phyloP scores from a whole-genome alignment of 805 yeast species.

The Metschnikowia rubicola region DNA sequence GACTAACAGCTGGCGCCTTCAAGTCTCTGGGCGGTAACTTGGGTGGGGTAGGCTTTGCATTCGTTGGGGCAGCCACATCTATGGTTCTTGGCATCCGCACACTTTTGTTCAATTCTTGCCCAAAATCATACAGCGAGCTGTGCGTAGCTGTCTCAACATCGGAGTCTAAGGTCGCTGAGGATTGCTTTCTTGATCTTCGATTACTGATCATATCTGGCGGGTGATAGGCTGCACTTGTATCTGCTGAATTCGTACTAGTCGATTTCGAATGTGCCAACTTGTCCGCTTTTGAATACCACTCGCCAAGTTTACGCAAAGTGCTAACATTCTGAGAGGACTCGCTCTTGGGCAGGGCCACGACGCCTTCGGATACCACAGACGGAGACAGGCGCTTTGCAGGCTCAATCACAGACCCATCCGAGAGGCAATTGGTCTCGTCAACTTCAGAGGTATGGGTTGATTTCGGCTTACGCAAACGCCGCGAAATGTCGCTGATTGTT shows the following conservation, averaged over 20 bases:
- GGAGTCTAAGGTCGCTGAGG: constrained; percentile 13
- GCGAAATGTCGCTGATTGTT: constrained; percentile 15
- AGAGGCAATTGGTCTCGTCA: constrained; percentile 24
- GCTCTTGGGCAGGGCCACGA: not conserved
- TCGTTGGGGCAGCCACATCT: constrained; percentile 4
- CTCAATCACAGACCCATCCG: constrained; percentile 27
- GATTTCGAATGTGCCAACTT: constrained; percentile 8
- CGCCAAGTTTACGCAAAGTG: constrained; percentile 47
- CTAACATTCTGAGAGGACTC: not conserved
- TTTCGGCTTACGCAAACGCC: constrained; percentile 20
- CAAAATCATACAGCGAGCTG: constrained; percentile 15
- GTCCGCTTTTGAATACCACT: constrained; percentile 61
- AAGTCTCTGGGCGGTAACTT: constrained; percentile 6
- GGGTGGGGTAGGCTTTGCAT: constrained; percentile 2
- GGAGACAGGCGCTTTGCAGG: constrained; percentile 4
- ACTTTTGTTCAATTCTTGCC: constrained; percentile 7
- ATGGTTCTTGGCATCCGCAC: constrained; percentile 7
- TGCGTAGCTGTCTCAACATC: constrained; percentile 10
- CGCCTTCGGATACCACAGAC: not conserved
- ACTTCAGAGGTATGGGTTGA: constrained; percentile 22
- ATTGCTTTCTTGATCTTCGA: constrained; percentile 39
- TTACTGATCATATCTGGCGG: constrained; percentile 71
- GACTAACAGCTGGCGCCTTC: not conserved
- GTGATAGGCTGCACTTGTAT: constrained; percentile 21
- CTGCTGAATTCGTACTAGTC: not conserved